phyloP scores from a whole-genome alignment of 129 eudicot genomes.

The Chrysanthemum lavandulifolium region DNA sequence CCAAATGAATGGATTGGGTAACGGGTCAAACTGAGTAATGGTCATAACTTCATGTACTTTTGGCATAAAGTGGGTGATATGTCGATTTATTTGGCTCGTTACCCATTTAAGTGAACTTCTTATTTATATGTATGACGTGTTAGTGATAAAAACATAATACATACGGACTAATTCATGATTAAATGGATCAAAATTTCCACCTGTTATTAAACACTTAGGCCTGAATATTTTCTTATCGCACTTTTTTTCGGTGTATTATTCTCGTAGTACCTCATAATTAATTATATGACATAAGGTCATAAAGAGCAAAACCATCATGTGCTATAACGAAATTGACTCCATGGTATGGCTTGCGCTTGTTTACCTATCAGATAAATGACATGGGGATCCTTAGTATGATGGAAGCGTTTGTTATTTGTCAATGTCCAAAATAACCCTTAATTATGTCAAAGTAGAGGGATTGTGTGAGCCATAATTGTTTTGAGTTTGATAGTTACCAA shows the following conservation, averaged over 20 bases:
- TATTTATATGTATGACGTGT: neutral
- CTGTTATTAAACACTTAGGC: neutral
- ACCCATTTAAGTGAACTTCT: too few species aligned
- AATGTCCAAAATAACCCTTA: conserved; percentile 4
- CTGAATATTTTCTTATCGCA: neutral
- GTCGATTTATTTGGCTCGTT: too few species aligned
- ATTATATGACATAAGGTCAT: conserved; percentile 91
- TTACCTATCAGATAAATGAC: conserved; percentile 38
- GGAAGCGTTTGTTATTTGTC: neutral
- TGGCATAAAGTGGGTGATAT: too few species aligned
- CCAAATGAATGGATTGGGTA: too few species aligned
- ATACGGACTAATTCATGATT: neutral
- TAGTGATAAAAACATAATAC: neutral
- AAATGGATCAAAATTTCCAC: conserved; percentile 1
- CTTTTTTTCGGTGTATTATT: neutral
- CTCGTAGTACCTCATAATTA: conserved; percentile 47
- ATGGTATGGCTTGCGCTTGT: conserved; percentile 35
- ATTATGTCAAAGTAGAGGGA: neutral
- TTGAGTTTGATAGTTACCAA: neutral
- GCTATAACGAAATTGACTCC: conserved; percentile 89
- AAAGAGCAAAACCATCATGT: conserved; percentile 95
- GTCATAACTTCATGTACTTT: too few species aligned
- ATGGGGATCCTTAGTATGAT: neutral
- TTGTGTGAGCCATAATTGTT: neutral
- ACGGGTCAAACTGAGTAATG: too few species aligned